These are phyloP conservation scores for Amanita pseudoporphyria DNA, from an alignment of 768 basidiomycete species.

Conservation along the genomic window DNA sequence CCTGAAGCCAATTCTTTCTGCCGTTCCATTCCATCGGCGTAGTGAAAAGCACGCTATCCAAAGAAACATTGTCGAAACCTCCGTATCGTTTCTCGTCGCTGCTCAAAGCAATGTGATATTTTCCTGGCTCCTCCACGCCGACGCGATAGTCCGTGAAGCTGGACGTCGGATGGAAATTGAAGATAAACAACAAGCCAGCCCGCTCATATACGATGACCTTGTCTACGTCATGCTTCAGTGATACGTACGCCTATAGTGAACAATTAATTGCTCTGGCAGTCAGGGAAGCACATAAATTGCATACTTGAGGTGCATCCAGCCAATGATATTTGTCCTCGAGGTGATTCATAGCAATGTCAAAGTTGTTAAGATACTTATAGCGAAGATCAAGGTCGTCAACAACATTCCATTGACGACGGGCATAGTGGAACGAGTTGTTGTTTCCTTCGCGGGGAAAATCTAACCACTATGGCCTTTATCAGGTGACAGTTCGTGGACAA, in stretches of 20 bases:
- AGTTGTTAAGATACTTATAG: slow-evolving; percentile 92
- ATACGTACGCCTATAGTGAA: slow-evolving; percentile 68
- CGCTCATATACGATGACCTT: slow-evolving; percentile 94
- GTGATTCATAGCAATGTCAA: slow-evolving; percentile 88
- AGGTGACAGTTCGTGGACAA: neutral
- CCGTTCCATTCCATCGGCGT: slow-evolving; percentile 86
- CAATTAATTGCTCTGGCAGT: slow-evolving; percentile 2
- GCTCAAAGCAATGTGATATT: slow-evolving; percentile 72
- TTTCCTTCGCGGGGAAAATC: slow-evolving; percentile 98
- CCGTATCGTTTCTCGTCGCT: slow-evolving; percentile 87
- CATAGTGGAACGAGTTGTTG: slow-evolving; percentile 92
- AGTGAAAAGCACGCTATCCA: slow-evolving; percentile 63
- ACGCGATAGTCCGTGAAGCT: slow-evolving; percentile 93
- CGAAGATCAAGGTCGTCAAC: slow-evolving; percentile 79
- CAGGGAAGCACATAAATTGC: slow-evolving; percentile 4
- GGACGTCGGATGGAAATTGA: slow-evolving; percentile 91
- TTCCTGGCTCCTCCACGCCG: slow-evolving; percentile 77
- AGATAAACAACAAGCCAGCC: slow-evolving; percentile 87
- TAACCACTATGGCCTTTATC: slow-evolving; percentile 63
- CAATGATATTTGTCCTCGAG: slow-evolving; percentile 75
- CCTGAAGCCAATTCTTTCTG: slow-evolving; percentile 87
- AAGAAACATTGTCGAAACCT: slow-evolving; percentile 74
- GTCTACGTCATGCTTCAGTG: slow-evolving; percentile 88
- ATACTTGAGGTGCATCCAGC: slow-evolving; percentile 74
- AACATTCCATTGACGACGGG: slow-evolving; percentile 94